Base-by-base conservation (phyloP, 139 green algal genomes). In the Chloropicon primus region DNA sequence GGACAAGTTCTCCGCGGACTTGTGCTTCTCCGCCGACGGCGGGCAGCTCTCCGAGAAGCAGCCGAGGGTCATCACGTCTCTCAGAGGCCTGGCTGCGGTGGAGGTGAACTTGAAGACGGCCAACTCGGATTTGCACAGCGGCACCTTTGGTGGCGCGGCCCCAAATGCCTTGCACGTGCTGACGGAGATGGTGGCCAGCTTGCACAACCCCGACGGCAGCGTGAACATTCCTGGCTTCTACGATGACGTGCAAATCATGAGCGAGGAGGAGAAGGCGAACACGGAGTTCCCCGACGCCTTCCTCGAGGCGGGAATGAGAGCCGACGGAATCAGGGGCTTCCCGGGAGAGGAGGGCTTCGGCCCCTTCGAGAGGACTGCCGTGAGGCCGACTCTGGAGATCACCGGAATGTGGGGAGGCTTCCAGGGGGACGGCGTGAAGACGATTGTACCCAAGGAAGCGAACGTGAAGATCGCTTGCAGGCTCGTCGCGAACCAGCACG, bases 81-180 rank as follows among this genome's bases (percentile, higher is more conserved):
- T 62, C 41, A 62, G 41, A 17, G 41, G 41, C 41, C 41, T 62
- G 10, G 41, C 41, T 5, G 41, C 41, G 41, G 41, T 62, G 41
- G 41, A 62, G 41, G 41, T 62, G 41, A 62, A 62, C 10, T 5
- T 62, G 41, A 73, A 10, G 2, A 90, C 89, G 0, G 78, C 89
- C 1, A 71, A 21, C 21, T 77, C 73, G 1, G 90, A 94, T 54
- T 76, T 92, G 73, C 90, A 94, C 75, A 84, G 79, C 29, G 90
- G 90, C 26, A 80, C 86, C 75, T 83, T 85, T 17, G 90, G 88
- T 1, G 90, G 90, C 26, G 80, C 78, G 21, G 81, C 91, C 0
- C 77, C 87, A 77, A 94, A 94, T 78, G 71, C 89, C 23, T 81
- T 78, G 2, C 54, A 81, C 3, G 87, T 86, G 23, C 81, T 94